Conservation (phyloP, 768 basidiomycete genomes). For the Russula compacta region DNA sequence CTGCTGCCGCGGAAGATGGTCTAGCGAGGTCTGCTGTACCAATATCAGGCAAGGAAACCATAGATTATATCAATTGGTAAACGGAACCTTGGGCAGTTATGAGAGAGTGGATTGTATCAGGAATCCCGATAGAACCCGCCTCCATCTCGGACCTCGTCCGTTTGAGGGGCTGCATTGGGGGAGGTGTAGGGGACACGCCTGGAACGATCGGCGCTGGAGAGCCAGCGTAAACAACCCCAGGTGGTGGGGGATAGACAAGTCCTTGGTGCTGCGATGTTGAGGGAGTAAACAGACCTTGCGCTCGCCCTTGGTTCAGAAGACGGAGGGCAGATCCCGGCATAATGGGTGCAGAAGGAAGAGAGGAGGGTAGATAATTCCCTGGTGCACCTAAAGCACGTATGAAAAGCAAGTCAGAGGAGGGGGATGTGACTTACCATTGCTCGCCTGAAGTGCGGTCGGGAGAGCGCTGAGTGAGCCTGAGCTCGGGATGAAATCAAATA, state of each 20-base stretch:
- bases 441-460: conserved; percentile 31
- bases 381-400: neutral
- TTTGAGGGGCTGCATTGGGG: conserved; percentile 39
- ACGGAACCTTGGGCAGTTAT: conserved; percentile 18
- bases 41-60: conserved; percentile 36
- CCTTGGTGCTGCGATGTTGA: conserved; percentile 55
- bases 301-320: conserved; percentile 75
- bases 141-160: conserved; percentile 63
- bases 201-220: conserved; percentile 35
- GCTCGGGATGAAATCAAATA: conserved; percentile 89
- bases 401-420: neutral
- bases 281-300: conserved; percentile 79
- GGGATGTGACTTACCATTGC: conserved; percentile 8
- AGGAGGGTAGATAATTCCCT: conserved; percentile 23
- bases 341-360: conserved; percentile 71
- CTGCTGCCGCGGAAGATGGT: conserved; percentile 40
- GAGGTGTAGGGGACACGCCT: conserved; percentile 29
- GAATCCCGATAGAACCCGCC: conserved; percentile 29
- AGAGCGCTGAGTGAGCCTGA: conserved; percentile 61
- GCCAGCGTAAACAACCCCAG: conserved; percentile 40
- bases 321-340: conserved; percentile 83
- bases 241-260: conserved; percentile 43
- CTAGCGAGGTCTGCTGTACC: conserved; percentile 40
- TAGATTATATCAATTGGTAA: conserved; percentile 20
- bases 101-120: conserved; percentile 16